phyloP scores from a whole-genome alignment of 2,329 filamentous ascomycete genomes.

The Macrophomina pseudophaseolina region DNA sequence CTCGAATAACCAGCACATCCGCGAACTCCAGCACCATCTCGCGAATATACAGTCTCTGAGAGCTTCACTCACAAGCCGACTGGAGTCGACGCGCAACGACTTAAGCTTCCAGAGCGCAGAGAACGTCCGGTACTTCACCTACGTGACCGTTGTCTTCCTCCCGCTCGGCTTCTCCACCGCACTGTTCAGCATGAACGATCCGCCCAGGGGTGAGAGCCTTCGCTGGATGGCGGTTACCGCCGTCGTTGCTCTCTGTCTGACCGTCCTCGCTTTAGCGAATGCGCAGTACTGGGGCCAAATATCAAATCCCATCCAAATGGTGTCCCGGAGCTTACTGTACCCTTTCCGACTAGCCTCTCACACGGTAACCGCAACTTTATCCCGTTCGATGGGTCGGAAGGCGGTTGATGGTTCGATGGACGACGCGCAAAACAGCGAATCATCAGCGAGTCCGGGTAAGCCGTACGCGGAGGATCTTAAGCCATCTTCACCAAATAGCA shows the following conservation, averaged over 20 bases:
- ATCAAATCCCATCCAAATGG: too few species aligned
- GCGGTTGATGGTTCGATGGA: too few species aligned
- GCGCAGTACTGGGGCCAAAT: not conserved
- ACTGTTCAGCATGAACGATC: conserved; percentile 41
- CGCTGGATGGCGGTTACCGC: conserved; percentile 2
- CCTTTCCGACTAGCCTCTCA: too few species aligned
- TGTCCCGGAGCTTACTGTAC: too few species aligned
- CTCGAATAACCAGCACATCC: not conserved
- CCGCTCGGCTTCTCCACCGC: conserved; percentile 39
- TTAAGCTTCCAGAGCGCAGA: conserved; percentile 32
- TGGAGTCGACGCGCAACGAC: conserved; percentile 32
- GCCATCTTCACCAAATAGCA: too few species aligned
- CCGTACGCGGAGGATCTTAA: too few species aligned
- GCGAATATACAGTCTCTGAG: conserved; percentile 29
- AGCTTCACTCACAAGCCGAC: conserved; percentile 28
- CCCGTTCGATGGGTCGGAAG: too few species aligned
- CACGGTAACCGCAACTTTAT: too few species aligned
- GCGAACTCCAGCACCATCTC: not conserved
- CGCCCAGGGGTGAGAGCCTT: conserved; percentile 27
- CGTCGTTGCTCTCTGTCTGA: conserved; percentile 1
- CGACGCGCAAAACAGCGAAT: too few species aligned
- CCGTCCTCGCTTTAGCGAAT: not conserved
- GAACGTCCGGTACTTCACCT: conserved; percentile 42
- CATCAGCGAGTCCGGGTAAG: too few species aligned
- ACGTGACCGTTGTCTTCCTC: conserved; percentile 44